These are phyloP conservation scores for Colletotrichum falcatum DNA, from an alignment of 2,329 filamentous ascomycete species.

Conservation along the genomic window DNA sequence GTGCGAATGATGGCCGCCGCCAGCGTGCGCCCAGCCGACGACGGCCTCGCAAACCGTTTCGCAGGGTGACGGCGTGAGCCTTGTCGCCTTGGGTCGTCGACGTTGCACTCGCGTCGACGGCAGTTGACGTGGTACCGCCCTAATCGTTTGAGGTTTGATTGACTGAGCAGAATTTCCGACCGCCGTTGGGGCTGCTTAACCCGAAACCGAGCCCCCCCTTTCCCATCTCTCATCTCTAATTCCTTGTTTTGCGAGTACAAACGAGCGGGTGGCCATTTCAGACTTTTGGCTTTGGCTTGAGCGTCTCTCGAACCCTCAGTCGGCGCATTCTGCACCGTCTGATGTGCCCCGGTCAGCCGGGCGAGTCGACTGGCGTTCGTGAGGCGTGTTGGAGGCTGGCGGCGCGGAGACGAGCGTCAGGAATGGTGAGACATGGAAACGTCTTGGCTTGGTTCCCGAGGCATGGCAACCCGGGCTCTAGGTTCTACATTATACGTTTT, in stretches of 20 bases:
- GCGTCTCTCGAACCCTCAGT: neutral
- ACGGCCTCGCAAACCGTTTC: conserved; percentile 6
- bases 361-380: conserved; percentile 24
- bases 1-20: conserved; percentile 22
- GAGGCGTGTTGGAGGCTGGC: conserved; percentile 37
- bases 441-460: conserved; percentile 33
- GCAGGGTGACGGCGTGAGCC: neutral
- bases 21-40: neutral
- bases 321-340: conserved; percentile 29
- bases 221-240: neutral
- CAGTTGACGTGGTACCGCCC: neutral
- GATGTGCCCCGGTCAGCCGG: conserved; percentile 22
- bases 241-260: neutral
- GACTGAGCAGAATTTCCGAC: conserved; percentile 24
- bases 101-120: neutral
- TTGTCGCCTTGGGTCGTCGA: neutral
- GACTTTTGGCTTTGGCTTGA: neutral
- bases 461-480: conserved; percentile 27
- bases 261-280: conserved; percentile 20
- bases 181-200: conserved; percentile 4
- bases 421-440: conserved; percentile 37
- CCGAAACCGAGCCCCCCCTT: neutral
- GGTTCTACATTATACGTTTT: conserved; percentile 30
- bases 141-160: conserved; percentile 5
- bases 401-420: conserved; percentile 32